Evolutionary conservation across 2,329 filamentous ascomycete species (phyloP).

Genomic region (Capronia americana): DNA sequence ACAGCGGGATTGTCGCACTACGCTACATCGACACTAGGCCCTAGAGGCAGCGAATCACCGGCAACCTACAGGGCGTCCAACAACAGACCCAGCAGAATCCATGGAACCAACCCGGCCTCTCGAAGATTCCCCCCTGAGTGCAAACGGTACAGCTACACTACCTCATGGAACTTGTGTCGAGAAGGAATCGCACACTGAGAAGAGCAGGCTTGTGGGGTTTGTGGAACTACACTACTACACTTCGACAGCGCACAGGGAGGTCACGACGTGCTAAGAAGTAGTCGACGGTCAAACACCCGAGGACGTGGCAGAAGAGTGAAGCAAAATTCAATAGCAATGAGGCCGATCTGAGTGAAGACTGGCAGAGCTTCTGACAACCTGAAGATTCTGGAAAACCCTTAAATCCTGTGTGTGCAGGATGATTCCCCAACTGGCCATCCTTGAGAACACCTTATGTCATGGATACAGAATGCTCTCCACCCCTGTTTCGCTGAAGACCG

Average conservation of each 20-base stretch:
- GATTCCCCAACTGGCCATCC: neutral
- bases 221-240: neutral
- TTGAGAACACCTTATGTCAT: neutral
- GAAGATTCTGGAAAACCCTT: neutral
- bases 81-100: neutral
- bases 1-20: neutral
- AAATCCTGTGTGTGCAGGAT: neutral
- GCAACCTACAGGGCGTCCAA: neutral
- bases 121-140: neutral
- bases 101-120: too few relatives aligned
- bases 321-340: neutral
- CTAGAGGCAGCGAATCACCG: neutral
- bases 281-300: neutral
- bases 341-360: neutral
- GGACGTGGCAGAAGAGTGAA: neutral
- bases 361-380: neutral
- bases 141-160: neutral
- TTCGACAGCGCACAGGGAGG: neutral
- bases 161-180: neutral
- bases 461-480: neutral
- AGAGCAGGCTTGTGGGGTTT: neutral
- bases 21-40: neutral
- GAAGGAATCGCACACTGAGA: neutral
- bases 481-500: neutral
- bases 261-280: neutral